Base-by-base conservation (phyloP, 176 grass and related monocot genomes). In the Poa pratensis region DNA sequence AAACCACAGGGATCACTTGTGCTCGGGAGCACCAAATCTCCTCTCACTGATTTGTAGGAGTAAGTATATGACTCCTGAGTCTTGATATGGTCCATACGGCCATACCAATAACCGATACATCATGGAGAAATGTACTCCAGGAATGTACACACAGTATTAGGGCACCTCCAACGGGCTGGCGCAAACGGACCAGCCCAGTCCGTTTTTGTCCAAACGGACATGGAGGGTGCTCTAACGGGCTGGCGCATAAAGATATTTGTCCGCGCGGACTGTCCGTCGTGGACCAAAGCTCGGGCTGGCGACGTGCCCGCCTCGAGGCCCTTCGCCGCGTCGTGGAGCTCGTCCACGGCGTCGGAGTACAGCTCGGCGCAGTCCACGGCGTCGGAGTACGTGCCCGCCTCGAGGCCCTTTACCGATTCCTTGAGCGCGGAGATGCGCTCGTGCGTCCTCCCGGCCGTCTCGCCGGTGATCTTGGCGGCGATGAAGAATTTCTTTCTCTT, bases 351-450 rank as follows among this genome's bases (percentile, higher is more conserved):
- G 15, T 63, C 30, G 18, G 79, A 52, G 89, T 93, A 94, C 26
- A 89, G 10, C 9, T 91, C 84, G 26, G 26, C 22, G 73, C 88
- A 91, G 14, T 64, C n/a, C n/a, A n/a, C n/a, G n/a, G n/a, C 20
- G 28, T 51, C 2, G n/a, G 48, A 94, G 82, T n/a, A n/a, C n/a
- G n/a, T n/a, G 60, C 82, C 30, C 35, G 20, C 34, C 55, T 45
- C n/a, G n/a, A n/a, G n/a, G 42, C 94, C 85, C 34, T 78, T 70
- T 27, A 82, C 70, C 20, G 83, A 79, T 15, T 73, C 49, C 62
- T 66, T 46, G 51, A 97, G 76, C 61, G 76, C 55, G 2, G 82
- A 57, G 42, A 94, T 88, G 76, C 15, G 84, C 10, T 42, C 18
- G 27, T 27, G 5, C 0, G 45, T 88, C 71, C 45, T 57, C 42